Conservation (phyloP, 2,329 filamentous ascomycete genomes). For the Fusarium neocosmosporiellum region DNA sequence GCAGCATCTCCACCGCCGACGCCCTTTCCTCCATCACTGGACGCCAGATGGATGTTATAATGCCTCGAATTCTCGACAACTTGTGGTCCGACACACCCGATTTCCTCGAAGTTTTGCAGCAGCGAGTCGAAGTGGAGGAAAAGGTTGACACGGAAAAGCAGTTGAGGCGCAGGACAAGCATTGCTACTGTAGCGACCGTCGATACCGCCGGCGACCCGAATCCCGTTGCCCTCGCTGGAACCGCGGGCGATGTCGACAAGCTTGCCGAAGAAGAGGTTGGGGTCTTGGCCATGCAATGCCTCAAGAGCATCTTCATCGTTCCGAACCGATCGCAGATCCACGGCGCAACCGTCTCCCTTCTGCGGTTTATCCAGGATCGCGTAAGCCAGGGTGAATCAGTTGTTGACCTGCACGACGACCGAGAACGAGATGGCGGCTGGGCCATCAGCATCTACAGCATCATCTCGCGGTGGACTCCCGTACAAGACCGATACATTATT, state of each 20-base stretch:
- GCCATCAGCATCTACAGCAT: constrained; percentile 84
- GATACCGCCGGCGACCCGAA: constrained; percentile 74
- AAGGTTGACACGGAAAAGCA: constrained; percentile 73
- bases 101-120: constrained; percentile 75
- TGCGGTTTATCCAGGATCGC: constrained; percentile 78
- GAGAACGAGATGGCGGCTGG: constrained; percentile 72
- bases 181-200: constrained; percentile 77
- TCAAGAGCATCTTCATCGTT: constrained; percentile 86
- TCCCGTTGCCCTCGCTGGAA: constrained; percentile 79
- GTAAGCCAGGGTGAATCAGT: constrained; percentile 63
- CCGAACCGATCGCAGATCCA: constrained; percentile 87
- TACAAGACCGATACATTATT: constrained; percentile 94
- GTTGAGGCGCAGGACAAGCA: constrained; percentile 77
- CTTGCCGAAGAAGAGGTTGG: constrained; percentile 90
- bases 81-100: constrained; percentile 80
- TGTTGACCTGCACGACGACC: constrained; percentile 60
- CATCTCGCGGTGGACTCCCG: constrained; percentile 87
- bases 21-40: constrained; percentile 79
- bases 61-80: constrained; percentile 89
- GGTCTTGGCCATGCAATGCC: constrained; percentile 83
- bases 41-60: constrained; percentile 79
- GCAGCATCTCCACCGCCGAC: constrained; percentile 83
- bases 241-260: constrained; percentile 87
- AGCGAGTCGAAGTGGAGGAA: constrained; percentile 75
- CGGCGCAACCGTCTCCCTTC: constrained; percentile 76